These are phyloP conservation scores for Laguncularia racemosa DNA, from an alignment of 345 rosid genomes.

Conservation along the genomic window DNA sequence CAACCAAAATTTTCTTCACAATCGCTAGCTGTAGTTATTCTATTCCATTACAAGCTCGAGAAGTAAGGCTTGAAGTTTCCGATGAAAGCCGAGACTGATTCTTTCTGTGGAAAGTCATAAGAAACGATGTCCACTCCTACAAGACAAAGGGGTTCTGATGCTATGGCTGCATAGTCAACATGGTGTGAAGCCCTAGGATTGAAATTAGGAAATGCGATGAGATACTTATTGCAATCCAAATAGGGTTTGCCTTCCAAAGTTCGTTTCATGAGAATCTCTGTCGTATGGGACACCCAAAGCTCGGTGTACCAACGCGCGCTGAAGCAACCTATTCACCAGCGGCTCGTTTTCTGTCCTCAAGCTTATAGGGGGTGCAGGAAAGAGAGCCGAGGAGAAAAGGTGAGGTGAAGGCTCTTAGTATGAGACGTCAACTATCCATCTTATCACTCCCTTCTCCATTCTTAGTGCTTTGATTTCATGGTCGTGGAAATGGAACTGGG, in stretches of 20 bases:
- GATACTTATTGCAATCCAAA: conserved; percentile 9
- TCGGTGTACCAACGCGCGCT: conserved; percentile 36
- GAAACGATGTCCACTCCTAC: conserved; percentile 61
- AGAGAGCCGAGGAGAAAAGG: no score
- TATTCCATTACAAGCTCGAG: conserved; percentile 48
- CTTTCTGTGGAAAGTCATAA: conserved; percentile 24
- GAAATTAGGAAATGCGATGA: no score
- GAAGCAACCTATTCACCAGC: conserved; percentile 54
- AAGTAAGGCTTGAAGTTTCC: conserved; percentile 44
- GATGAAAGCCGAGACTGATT: conserved; percentile 38
- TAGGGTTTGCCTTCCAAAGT: conserved; percentile 60
- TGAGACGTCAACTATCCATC: conserved; percentile 58
- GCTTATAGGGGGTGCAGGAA: conserved; percentile 31
- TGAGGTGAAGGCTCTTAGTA: no score
- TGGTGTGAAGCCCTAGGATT: not conserved
- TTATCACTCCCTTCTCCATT: conserved; percentile 50
- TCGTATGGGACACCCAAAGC: conserved; percentile 33
- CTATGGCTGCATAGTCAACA: conserved; percentile 61
- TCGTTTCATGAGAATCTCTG: conserved; percentile 38
- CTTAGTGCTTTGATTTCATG: no score
- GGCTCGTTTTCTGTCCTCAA: conserved; percentile 58
- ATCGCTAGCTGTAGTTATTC: conserved; percentile 29
- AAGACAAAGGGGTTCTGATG: conserved; percentile 66
- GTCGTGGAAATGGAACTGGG: no score
- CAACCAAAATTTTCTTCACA: conserved; percentile 29